phyloP scores from a whole-genome alignment of 805 yeast species.

The Trichomonascus vanleenenianus region DNA sequence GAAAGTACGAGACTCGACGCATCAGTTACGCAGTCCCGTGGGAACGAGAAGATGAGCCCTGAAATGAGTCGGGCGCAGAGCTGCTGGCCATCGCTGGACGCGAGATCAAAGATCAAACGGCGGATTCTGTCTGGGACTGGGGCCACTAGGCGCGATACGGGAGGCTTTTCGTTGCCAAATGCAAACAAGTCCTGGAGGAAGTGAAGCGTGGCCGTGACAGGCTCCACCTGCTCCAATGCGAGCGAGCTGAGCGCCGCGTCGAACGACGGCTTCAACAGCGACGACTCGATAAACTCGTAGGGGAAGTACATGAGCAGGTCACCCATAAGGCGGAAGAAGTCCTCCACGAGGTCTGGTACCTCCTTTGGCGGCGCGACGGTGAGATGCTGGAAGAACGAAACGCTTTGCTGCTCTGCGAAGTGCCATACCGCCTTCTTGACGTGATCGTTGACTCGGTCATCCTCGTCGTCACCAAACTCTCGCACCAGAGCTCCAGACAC shows the following conservation, averaged over 20 bases:
- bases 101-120: slow-evolving; percentile 38
- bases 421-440: slow-evolving; percentile 59
- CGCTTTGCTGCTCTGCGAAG: slow-evolving; percentile 62
- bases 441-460: slow-evolving; percentile 39
- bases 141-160: slow-evolving; percentile 42
- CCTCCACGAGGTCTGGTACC: slow-evolving; percentile 71
- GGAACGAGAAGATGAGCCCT: slow-evolving; percentile 67
- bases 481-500: slow-evolving; percentile 70
- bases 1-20: slow-evolving; percentile 68
- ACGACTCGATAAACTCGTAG: slow-evolving; percentile 38
- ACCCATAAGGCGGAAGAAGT: slow-evolving; percentile 71
- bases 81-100: slow-evolving; percentile 46
- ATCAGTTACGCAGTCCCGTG: slow-evolving; percentile 61
- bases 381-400: slow-evolving; percentile 41
- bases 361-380: slow-evolving; percentile 43
- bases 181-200: slow-evolving; percentile 73
- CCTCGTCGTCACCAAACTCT: slow-evolving; percentile 45
- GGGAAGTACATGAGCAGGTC: slow-evolving; percentile 76
- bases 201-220: slow-evolving; percentile 62
- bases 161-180: slow-evolving; percentile 80
- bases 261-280: slow-evolving; percentile 37
- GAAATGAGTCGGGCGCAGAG: slow-evolving; percentile 46
- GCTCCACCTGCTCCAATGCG: slow-evolving; percentile 58
- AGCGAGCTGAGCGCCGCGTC: slow-evolving; percentile 52
- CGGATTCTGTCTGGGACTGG: slow-evolving; percentile 44